phyloP scores from a whole-genome alignment of 2,329 filamentous ascomycete genomes.

The Pestalotiopsis sp. region DNA sequence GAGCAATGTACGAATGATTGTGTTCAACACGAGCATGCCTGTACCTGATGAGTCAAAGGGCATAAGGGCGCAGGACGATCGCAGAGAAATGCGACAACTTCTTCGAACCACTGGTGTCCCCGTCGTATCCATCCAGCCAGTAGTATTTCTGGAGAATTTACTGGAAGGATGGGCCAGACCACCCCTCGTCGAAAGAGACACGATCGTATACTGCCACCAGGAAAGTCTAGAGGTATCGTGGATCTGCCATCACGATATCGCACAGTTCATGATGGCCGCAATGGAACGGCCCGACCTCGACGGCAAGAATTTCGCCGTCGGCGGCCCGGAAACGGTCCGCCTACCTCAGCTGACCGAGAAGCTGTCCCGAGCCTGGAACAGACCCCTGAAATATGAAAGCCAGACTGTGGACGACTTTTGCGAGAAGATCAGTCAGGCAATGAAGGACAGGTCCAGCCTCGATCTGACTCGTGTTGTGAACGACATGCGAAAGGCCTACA shows the following conservation, averaged over 20 bases:
- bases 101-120: slow-evolving; percentile 32
- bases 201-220: slow-evolving; percentile 41
- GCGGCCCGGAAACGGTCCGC: slow-evolving; percentile 36
- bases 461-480: slow-evolving; percentile 35
- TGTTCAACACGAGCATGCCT: slow-evolving; percentile 31
- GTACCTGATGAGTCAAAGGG: slow-evolving; percentile 24
- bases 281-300: slow-evolving; percentile 34
- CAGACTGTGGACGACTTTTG: slow-evolving; percentile 36
- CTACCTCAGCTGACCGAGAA: slow-evolving; percentile 35
- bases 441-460: slow-evolving; percentile 35
- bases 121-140: slow-evolving; percentile 38
- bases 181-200: slow-evolving; percentile 34
- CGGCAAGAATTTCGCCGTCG: slow-evolving; percentile 36
- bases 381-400: slow-evolving; percentile 31
- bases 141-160: slow-evolving; percentile 40
- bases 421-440: slow-evolving; percentile 30
- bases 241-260: slow-evolving; percentile 42
- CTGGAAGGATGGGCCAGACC: slow-evolving; percentile 41
- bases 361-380: slow-evolving; percentile 34
- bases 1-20: slow-evolving; percentile 43
- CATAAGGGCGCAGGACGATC: slow-evolving; percentile 31
- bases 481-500: slow-evolving; percentile 43
- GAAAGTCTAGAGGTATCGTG: slow-evolving; percentile 37
- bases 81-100: slow-evolving; percentile 31
- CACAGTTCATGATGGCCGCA: slow-evolving; percentile 39